A percentile compares a stretch with the other conserved stretches of the same genome.
phyloP scores from a whole-genome alignment of 371 early-diverging fungal species.

The Sporodiniella umbellata region DNA sequence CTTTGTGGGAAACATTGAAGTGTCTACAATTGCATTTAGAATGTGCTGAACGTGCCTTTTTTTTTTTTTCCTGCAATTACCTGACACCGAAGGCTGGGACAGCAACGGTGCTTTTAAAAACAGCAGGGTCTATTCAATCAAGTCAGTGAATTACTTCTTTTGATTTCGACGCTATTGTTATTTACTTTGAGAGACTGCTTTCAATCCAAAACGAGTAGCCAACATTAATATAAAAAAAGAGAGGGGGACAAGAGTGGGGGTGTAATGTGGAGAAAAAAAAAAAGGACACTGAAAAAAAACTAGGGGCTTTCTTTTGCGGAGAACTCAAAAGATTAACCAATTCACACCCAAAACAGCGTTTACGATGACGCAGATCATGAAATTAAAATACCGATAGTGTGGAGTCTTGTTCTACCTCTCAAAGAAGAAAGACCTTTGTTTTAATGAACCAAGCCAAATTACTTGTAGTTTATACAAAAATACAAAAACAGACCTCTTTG shows the following conservation, averaged over 20 bases:
- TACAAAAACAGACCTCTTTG: too few species aligned
- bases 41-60: background rate
- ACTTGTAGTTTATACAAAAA: too few species aligned
- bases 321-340: background rate
- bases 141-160: background rate
- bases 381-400: background rate
- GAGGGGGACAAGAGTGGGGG: slow-evolving; percentile 1
- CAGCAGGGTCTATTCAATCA: slow-evolving; percentile 28
- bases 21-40: slow-evolving; percentile 18
- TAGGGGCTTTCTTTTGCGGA: background rate
- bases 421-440: too few species aligned
- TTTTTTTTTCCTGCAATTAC: slow-evolving; percentile 14
- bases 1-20: slow-evolving; percentile 35
- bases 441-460: slow-evolving; percentile 2
- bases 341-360: background rate
- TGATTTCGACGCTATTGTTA: background rate
- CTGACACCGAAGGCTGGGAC: slow-evolving; percentile 36
- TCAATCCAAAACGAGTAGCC: slow-evolving; percentile 44
- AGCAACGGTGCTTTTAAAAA: slow-evolving; percentile 34
- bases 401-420: too few species aligned
- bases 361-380: background rate
- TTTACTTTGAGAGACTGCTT: slow-evolving; percentile 47
- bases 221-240: slow-evolving; percentile 28
- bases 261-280: slow-evolving; percentile 24
- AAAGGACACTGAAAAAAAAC: slow-evolving; percentile 14